Evolutionary conservation across 352 stramenopile genomes (phyloP), one percentile per base, ranked within the genome.

Genomic region (Hyaloperonospora arabidopsidis): DNA sequence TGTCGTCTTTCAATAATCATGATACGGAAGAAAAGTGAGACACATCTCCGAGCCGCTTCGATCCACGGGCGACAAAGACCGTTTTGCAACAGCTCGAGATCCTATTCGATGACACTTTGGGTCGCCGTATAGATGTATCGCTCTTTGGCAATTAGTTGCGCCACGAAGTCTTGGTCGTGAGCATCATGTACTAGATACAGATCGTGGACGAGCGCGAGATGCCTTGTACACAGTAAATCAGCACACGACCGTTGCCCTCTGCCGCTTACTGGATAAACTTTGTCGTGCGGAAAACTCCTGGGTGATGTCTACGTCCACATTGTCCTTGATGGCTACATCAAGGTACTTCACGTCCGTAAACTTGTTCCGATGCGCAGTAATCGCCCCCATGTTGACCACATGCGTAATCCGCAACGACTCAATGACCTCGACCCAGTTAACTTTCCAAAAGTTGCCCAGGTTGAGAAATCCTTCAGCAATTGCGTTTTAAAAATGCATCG

Each of bases 101-200:
- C 81, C 6, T 87, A 68, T 41, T 76, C 48, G 17, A 53, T 62
- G 32, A 91, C 75, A 47, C 78, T 89, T 47, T 79, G n/a, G 65
- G 38, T 65, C 65, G n/a, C 81, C 81, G 55, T 89, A 92, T 22
- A 89, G 67, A 46, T 73, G 57, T n/a, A n/a, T 7, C 68, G 54
- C 52, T 92, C 82, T 38, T 80, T 73, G 17, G 69, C 74, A 45
- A 92, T 76, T 28, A 92, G 63, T 59, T 88, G 78, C 46, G 69
- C 60, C 82, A 92, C 87, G 64, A 88, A 92, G 47, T 75, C 46
- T 76, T 72, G 49, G 74, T 87, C 40, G 74, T 63, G 23, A 78
- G 68, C 79, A 92, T 89, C 23, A 92, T 55, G 65, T 87, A 92
- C 73, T 70, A 85, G 43, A 92, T 86, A 38, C 79, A 82, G 36